Base-by-base conservation (phyloP, 1,139 yeast species). In the Suhomyces taliae region DNA sequence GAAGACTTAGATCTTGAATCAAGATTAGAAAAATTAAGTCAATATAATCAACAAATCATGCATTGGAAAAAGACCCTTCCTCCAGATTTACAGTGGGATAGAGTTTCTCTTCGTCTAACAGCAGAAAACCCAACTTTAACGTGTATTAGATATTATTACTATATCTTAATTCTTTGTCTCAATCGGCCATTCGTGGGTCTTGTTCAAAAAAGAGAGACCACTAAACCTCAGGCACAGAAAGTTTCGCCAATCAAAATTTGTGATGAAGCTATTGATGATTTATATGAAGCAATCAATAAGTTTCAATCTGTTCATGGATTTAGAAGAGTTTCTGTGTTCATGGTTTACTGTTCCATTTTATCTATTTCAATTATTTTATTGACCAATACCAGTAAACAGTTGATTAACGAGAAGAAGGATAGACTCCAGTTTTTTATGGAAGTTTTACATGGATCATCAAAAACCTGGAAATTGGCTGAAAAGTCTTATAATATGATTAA, bases 171-270 rank as follows among this genome's bases (percentile, higher is more conserved):
- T 7, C 65, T 82, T 26, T 81, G 85, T 50, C 71, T 82, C 43
- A 82, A 82, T 58, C 69, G 85, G 39, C 87, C 87, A 1, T 82
- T 82, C 55, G 73, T 83, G 39, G 76, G 74, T 3, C 52, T 62
- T 6, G 51, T 49, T 34, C 38, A 45, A 37, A 47, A 39, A 36
- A 27, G 44, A 9, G 42, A 43, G 19, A 15, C 41, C n/a, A 15
- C 36, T 15, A 36, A 38, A 12, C 49, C 47, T 10, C 53, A 53
- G 27, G 46, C 47, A 19, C 49, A 45, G 27, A 35, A 46, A 1
- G 43, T 50, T 15, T 50, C 57, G 1, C 58, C 60, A 6, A 40
- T 55, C 32, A 46, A 62, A 43, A 66, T 75, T 15, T 74, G 79
- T 49, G 53, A 62, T 7, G 69, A 68, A 36, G 77, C 72, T 2